Evolutionary conservation across 2,329 filamentous ascomycete genomes (phyloP), one percentile per base, ranked within the genome.

Genomic region (Xylaria multiplex): DNA sequence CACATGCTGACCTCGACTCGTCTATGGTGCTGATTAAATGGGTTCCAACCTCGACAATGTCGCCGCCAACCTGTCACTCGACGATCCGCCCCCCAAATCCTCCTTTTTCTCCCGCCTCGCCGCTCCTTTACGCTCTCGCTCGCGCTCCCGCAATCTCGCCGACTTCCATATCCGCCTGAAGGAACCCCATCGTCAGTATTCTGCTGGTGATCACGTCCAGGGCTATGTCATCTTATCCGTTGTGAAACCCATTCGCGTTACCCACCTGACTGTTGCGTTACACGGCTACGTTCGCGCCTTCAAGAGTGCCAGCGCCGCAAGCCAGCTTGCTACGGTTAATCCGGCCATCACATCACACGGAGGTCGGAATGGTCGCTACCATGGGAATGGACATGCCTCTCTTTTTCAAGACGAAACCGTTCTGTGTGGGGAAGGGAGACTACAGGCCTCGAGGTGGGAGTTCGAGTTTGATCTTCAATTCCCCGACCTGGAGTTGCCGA

Each of bases 401-500:
- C 81, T 96, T 52, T 96, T 95, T 75, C 90, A 93, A 78, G 92
- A 96, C 74, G 92, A 96, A 80, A 86, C 90, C 76, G 90, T 93
- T 14, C 80, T 96, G 42, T 93, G 91, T 75, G 92, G 91, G 24
- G 91, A 94, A 73, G 92, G 92, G 14, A 86, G 90, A 72, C 81
- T 96, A 42, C 89, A 91, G 58, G 85, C 91, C 53, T 91, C 91
- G 45, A 86, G 87, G 71, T 95, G 93, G 75, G 89, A 93, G 77
- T 96, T 96, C 78, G 89, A 91, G 66, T 93, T 93, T 72, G 88
- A 92, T 73, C 80, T 93, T 68, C 82, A 90, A 63, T 92, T 93
- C 70, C 90, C 91, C 2, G 82, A 85, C 56, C 86, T 88, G 72
- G 86, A 86, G 5, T 80, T 96, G 65, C 92, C 92, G n/a, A 97